Evolutionary conservation across 164 flowering plant species (phyloP), one percentile per base, ranked within the genome.

Genomic region (Brasenia schreberi): DNA sequence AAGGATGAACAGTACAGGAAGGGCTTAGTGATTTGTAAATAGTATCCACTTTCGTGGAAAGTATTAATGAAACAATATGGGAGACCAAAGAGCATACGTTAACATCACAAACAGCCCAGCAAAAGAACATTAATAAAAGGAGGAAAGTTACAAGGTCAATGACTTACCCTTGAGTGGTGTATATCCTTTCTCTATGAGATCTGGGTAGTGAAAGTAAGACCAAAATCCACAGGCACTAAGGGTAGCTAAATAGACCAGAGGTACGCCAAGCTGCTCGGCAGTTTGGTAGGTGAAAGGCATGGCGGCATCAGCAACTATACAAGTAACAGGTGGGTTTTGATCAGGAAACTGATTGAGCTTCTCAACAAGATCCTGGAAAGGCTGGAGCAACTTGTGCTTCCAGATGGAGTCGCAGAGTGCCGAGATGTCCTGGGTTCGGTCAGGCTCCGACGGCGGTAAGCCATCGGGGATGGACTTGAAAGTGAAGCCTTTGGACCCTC

Each of bases 111-210:
- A n/a, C n/a, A n/a, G n/a, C n/a, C n/a, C n/a, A n/a, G n/a, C n/a
- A n/a, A n/a, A n/a, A n/a, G n/a, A n/a, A n/a, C n/a, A n/a, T n/a
- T n/a, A n/a, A n/a, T n/a, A n/a, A n/a, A n/a, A n/a, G n/a, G n/a
- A n/a, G n/a, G n/a, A n/a, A n/a, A n/a, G n/a, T n/a, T n/a, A n/a
- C n/a, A n/a, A n/a, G n/a, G n/a, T n/a, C n/a, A n/a, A n/a, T n/a
- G n/a, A n/a, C n/a, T n/a, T n/a, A 81, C 84, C 82, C 75, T 75
- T 77, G 42, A 77, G 64, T 5, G 82, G 82, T 2, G 66, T 49
- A 5, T 75, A 12, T 12, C 82, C 80, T 59, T 56, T 70, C 42
- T 66, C 43, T 18, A 80, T 67, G 66, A 80, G 79, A 11, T 65
- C 52, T 0, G 19, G 60, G 64, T 63, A 73, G 27, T 80, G 77